Conservation (phyloP, 2,329 filamentous ascomycete genomes). For the Mollisiaceae sp. region DNA sequence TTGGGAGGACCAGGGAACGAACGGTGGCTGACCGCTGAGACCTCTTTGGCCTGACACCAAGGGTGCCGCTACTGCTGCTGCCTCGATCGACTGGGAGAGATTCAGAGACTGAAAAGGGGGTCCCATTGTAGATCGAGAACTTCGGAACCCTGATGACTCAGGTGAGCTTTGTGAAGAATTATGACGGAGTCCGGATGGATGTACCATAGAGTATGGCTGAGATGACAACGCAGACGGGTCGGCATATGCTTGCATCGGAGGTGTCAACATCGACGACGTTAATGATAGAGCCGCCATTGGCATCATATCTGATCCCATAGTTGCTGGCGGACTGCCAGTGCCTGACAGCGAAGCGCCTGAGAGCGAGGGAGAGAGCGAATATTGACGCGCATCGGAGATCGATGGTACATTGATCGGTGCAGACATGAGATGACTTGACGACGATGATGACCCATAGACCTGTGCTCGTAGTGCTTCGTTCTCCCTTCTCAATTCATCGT, state of each 20-base stretch:
- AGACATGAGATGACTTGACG: constrained; percentile 36
- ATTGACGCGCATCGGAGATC: constrained; percentile 37
- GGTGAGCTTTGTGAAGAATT: constrained; percentile 44
- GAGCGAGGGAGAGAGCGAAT: constrained; percentile 43
- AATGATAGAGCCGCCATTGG: constrained; percentile 41
- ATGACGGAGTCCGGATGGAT: constrained; percentile 43
- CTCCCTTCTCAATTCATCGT: constrained; percentile 47
- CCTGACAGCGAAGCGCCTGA: constrained; percentile 42
- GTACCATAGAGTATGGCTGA: constrained; percentile 45
- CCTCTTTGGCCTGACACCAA: constrained; percentile 28
- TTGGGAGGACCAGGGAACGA: constrained; percentile 12
- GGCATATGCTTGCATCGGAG: constrained; percentile 41
- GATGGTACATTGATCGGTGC: constrained; percentile 33
- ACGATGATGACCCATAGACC: constrained; percentile 44
- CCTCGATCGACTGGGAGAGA: constrained; percentile 34
- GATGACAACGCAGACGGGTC: constrained; percentile 39
- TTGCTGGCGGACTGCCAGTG: constrained; percentile 40
- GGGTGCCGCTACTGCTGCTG: constrained; percentile 28
- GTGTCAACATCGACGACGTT: constrained; percentile 41
- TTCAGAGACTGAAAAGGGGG: constrained; percentile 44
- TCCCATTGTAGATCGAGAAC: constrained; percentile 42
- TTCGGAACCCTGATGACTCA: constrained; percentile 45
- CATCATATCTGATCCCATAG: constrained; percentile 41
- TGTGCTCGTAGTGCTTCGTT: constrained; percentile 47
- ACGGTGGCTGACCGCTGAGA: constrained; percentile 30